Conservation (phyloP, 352 stramenopile species). For the Phytopythium mirpurense region DNA sequence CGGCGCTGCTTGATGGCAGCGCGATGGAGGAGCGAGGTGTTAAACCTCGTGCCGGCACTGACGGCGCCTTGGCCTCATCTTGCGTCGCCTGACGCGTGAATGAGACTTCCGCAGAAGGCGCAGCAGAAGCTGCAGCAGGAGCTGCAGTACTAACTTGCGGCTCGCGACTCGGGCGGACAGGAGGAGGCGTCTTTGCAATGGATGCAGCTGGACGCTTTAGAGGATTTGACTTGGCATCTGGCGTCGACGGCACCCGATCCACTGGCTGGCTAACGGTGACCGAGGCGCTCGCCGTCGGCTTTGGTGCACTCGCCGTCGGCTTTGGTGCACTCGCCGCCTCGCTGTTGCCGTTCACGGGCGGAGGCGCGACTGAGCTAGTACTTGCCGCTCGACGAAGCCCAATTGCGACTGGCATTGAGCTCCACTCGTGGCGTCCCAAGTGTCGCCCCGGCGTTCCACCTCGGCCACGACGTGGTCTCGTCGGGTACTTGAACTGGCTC, state of each 20-base stretch:
- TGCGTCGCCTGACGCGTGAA: background rate
- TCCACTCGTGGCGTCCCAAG: slow-evolving; percentile 1
- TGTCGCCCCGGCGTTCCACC: slow-evolving; percentile 4
- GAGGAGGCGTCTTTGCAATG: slow-evolving; percentile 6
- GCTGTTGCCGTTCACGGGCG: background rate
- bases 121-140: background rate
- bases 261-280: background rate
- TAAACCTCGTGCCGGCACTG: no score
- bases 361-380: slow-evolving; percentile 1
- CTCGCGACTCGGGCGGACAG: background rate
- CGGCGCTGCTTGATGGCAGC: background rate
- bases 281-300: background rate
- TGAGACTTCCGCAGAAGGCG: no score
- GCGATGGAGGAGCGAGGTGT: background rate
- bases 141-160: background rate
- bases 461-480: slow-evolving; percentile 9
- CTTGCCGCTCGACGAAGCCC: slow-evolving; percentile 1
- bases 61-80: background rate
- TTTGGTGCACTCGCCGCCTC: background rate
- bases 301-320: background rate
- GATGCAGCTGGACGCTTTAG: slow-evolving; percentile 2
- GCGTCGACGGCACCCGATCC: background rate
- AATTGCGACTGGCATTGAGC: background rate
- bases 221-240: slow-evolving; percentile 1
- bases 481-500: slow-evolving; percentile 20